These are phyloP conservation scores for Heliamphora exappendiculata DNA, from an alignment of 148 eudicot species.

Conservation along the genomic window DNA sequence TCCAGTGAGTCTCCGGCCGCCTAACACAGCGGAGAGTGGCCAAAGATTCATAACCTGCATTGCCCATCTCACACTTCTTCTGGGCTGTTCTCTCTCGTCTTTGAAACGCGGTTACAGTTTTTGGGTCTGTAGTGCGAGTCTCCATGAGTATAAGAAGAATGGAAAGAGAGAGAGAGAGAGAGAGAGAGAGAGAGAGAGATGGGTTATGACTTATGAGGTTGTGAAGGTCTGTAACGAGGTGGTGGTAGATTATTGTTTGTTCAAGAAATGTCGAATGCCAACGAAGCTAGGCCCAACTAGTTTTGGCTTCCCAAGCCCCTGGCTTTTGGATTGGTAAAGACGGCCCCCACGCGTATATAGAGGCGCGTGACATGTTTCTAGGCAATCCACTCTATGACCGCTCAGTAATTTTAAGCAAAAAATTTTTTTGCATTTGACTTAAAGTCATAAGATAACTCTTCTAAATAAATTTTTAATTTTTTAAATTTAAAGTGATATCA, in stretches of 20 bases:
- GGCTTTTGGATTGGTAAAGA: not conserved
- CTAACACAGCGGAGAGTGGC: not conserved
- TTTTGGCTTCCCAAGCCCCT: slow-evolving; percentile 14
- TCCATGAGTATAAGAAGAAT: not conserved
- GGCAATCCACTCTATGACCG: too few relatives aligned
- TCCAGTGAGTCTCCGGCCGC: not conserved
- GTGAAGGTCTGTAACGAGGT: not conserved
- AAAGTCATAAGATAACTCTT: too few relatives aligned
- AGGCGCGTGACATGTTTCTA: not conserved
- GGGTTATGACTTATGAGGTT: not conserved
- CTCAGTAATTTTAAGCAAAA: too few relatives aligned
- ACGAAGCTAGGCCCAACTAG: not conserved
- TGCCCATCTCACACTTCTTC: not conserved
- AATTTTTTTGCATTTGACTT: too few relatives aligned
- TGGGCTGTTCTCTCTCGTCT: slow-evolving; percentile 1
- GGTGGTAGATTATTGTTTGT: not conserved
- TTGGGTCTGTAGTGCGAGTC: not conserved
- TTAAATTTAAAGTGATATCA: too few relatives aligned
- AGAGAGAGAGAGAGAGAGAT: slow-evolving; percentile 14
- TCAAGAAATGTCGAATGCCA: slow-evolving; percentile 6
- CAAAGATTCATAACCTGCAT: not conserved
- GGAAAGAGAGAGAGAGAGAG: not conserved
- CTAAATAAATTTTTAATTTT: too few relatives aligned
- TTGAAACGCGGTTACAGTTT: not conserved
- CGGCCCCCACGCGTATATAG: not conserved